Conservation (phyloP, 768 basidiomycete species). For the Scleroderma bovista region DNA sequence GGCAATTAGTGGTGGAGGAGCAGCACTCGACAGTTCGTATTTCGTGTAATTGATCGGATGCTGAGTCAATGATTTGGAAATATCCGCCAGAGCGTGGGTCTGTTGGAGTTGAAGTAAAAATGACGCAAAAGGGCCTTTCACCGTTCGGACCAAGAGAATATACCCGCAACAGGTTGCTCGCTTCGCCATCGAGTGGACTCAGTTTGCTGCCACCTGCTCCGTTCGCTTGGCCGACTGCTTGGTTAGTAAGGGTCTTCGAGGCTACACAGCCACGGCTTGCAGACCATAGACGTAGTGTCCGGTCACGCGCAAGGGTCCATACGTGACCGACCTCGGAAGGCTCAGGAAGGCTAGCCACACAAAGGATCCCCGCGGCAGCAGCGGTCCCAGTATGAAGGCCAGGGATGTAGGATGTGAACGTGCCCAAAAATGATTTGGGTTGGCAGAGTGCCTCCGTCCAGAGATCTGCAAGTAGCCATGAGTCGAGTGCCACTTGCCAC, state of each 20-base stretch:
- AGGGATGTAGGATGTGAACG: constrained; percentile 62
- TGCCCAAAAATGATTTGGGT: constrained; percentile 60
- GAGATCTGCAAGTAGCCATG: constrained; percentile 42
- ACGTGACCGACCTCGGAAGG: constrained; percentile 69
- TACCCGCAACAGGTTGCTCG: constrained; percentile 60
- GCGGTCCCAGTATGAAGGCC: constrained; percentile 41
- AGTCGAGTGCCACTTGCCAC: constrained; percentile 4
- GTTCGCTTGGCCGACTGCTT: constrained; percentile 28
- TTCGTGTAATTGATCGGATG: constrained; percentile 55
- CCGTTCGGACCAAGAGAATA: constrained; percentile 44
- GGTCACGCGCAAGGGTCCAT: constrained; percentile 86
- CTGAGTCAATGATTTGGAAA: constrained; percentile 61
- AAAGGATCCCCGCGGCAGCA: constrained; percentile 56
- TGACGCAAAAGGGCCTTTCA: constrained; percentile 57
- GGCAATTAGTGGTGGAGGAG: constrained; percentile 54
- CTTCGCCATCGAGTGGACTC: constrained; percentile 53
- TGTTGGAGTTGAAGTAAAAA: constrained; percentile 64
- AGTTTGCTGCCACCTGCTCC: constrained; percentile 30
- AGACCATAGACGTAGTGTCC: constrained; percentile 82
- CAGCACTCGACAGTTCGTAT: constrained; percentile 58
- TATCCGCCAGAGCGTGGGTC: constrained; percentile 68
- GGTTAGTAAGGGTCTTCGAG: constrained; percentile 45
- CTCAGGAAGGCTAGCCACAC: constrained; percentile 67
- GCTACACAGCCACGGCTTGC: constrained; percentile 68
- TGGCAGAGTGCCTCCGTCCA: constrained; percentile 67